Base-by-base conservation (phyloP, 352 stramenopile genomes). In the Achlya hypogyna region DNA sequence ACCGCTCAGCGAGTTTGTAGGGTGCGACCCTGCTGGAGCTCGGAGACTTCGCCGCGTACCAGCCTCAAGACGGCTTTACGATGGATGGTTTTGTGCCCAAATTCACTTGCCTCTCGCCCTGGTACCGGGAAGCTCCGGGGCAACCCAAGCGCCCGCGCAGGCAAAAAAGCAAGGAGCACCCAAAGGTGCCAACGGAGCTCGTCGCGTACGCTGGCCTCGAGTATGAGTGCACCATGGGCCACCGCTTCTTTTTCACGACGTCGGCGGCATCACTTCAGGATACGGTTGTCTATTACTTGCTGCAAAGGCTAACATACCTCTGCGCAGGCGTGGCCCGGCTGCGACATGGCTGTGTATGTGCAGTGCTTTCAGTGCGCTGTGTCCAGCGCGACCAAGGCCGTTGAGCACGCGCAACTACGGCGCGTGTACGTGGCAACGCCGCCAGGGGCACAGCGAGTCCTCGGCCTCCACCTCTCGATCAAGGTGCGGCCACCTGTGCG, bases 301-400 rank as follows among this genome's bases (percentile, higher is more conserved):
- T 27, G 10, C 45, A 14, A 14, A 5, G 53, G 14, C 34, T 18
- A 1, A 23, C n/a, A 14, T 42, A 42, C 12, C 18, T 20, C n/a
- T 18, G 8, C 10, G 31, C 49, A 62, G 53, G 53, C 49, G 6
- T 62, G 53, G 53, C 53, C 53, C 4, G 35, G 35, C n/a, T 62
- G 53, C 38, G 53, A 62, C 22, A 62, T 62, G 53, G 34, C 53
- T 23, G 38, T 62, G 25, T 62, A 62, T 25, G 53, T 62, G 16
- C 53, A 62, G 31, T 62, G 53, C 35, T 62, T 62, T 32, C 53
- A 62, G 31, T 62, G 53, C 29, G 16, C 53, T 49, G 8, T 45
- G n/a, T 27, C 8, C 25, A 31, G 22, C 14, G 29, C 23, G 20
- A 8, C 18, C 23, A 31, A 59, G 51, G 5, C 29, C 4, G 20